Evolutionary conservation across 108 stramenopile genomes (phyloP).

Genomic region (Tribonema minus): DNA sequence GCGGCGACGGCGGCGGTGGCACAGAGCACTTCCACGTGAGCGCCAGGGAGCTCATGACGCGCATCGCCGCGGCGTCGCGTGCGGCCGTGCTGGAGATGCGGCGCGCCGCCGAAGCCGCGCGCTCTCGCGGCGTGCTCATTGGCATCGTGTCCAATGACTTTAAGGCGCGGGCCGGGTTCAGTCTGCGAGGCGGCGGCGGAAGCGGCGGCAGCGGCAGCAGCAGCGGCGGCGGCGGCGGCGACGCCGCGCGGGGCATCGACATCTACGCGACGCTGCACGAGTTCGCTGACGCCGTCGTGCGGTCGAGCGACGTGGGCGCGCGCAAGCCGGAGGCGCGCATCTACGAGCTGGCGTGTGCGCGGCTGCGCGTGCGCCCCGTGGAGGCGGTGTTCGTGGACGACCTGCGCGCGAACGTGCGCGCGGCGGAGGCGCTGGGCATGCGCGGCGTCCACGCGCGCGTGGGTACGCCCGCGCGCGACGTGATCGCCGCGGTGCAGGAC

Average conservation of each 20-base stretch:
- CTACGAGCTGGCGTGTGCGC: slow-evolving; percentile 20
- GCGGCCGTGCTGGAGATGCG: slow-evolving; percentile 19
- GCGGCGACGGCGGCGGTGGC: no score
- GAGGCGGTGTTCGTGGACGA: slow-evolving; percentile 42
- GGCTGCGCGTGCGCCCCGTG: slow-evolving; percentile 10
- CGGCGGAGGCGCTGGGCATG: slow-evolving; percentile 32
- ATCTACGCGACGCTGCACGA: background rate
- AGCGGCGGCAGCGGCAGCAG: background rate
- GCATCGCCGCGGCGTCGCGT: slow-evolving; percentile 10
- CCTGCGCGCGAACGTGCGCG: slow-evolving; percentile 15
- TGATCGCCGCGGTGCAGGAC: no score
- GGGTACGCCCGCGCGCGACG: no score
- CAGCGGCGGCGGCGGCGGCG: background rate
- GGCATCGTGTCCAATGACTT: slow-evolving; percentile 41
- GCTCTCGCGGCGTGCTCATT: background rate
- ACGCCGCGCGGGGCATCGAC: no score
- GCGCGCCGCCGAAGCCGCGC: slow-evolving; percentile 2
- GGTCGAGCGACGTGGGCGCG: slow-evolving; percentile 3
- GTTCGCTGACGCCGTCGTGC: slow-evolving; percentile 24
- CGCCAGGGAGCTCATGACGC: slow-evolving; percentile 9
- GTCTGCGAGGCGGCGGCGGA: background rate
- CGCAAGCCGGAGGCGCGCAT: slow-evolving; percentile 27
- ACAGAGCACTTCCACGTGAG: no score
- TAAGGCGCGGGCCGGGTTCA: background rate
- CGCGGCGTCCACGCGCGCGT: no score